Evolutionary conservation across 176 grass and related monocot species (phyloP), one percentile per base, ranked within the genome.

Genomic region (Chloris gayana): DNA sequence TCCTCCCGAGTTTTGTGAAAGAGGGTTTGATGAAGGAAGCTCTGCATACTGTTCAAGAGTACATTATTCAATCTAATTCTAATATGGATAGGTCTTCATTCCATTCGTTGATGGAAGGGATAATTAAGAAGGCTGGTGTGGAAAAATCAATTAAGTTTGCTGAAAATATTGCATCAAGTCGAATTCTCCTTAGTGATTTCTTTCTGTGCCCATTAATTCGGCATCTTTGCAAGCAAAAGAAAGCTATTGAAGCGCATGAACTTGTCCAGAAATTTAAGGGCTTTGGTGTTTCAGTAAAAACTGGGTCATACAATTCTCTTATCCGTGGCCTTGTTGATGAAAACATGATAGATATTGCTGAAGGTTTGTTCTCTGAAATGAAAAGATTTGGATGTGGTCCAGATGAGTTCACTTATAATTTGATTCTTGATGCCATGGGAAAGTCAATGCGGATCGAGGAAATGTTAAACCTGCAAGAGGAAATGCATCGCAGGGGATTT

Each of bases 201-300:
- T 93, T 98, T 89, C 77, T 89, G 41, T 87, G 90, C 83, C 95
- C 90, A 75, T 85, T 98, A 56, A 95, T 98, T 85, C 93, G 80
- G 86, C 87, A 83, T 67, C 83, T 95, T 69, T 95, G 92, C 77
- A 94, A 93, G 82, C 54, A 88, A 30, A 95, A 88, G 76, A 83
- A 86, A 84, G 73, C 86, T 85, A 22, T 85, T 49, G 81, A 89
- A 53, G 96, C 90, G 29, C 87, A 81, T 85, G 88, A 89, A 77
- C 82, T 95, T 4, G 82, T 88, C 51, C 67, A 93, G 27, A 92
- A 82, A 61, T 93, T 98, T 34, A 87, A 88, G 76, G 83, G 68
- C 44, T 85, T 87, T 73, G 88, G 86, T 53, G 76, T 95, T 70
- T 86, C 72, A 59, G 78, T 83, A 64, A 83, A 91, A 76, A 79